phyloP scores from a whole-genome alignment of 2,329 filamentous ascomycete species.

The Endoconidiophora laricicola region DNA sequence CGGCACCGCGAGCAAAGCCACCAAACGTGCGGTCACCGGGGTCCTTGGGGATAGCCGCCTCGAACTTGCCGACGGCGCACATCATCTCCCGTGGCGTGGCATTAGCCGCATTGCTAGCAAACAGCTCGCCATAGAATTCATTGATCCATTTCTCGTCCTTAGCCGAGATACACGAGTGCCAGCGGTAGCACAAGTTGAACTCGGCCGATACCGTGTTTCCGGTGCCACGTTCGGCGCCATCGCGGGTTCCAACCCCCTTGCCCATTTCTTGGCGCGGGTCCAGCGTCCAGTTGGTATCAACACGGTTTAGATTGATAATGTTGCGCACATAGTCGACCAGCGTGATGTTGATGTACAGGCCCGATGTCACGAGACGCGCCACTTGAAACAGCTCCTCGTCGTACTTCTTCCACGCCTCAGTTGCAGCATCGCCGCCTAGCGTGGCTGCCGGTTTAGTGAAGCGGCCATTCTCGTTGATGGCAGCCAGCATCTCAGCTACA shows the following conservation, averaged over 20 bases:
- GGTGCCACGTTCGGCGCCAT: slow-evolving; percentile 50
- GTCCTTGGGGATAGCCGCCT: slow-evolving; percentile 43
- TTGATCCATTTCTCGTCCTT: slow-evolving; percentile 71
- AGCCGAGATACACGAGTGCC: slow-evolving; percentile 64
- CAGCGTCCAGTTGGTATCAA: slow-evolving; percentile 62
- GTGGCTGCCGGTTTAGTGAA: slow-evolving; percentile 48
- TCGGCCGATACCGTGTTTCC: slow-evolving; percentile 76
- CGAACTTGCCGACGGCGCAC: slow-evolving; percentile 44
- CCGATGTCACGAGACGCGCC: slow-evolving; percentile 55
- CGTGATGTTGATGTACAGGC: slow-evolving; percentile 64
- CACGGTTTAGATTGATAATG: slow-evolving; percentile 43
- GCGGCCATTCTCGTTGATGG: slow-evolving; percentile 71
- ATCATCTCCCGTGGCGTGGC: slow-evolving; percentile 46
- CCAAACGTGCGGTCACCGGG: slow-evolving; percentile 54
- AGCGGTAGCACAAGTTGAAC: slow-evolving; percentile 78
- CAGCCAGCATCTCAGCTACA: slow-evolving; percentile 58
- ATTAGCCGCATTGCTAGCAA: slow-evolving; percentile 11
- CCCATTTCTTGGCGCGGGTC: slow-evolving; percentile 58
- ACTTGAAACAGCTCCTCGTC: slow-evolving; percentile 71
- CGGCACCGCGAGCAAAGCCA: slow-evolving; percentile 42
- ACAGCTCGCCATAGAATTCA: slow-evolving; percentile 36
- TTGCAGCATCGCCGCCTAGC: slow-evolving; percentile 31
- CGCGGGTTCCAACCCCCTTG: slow-evolving; percentile 32
- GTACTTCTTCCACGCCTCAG: slow-evolving; percentile 45
- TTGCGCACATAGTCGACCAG: slow-evolving; percentile 65